phyloP scores from a whole-genome alignment of 805 yeast genomes.

The Pichia deserticola region DNA sequence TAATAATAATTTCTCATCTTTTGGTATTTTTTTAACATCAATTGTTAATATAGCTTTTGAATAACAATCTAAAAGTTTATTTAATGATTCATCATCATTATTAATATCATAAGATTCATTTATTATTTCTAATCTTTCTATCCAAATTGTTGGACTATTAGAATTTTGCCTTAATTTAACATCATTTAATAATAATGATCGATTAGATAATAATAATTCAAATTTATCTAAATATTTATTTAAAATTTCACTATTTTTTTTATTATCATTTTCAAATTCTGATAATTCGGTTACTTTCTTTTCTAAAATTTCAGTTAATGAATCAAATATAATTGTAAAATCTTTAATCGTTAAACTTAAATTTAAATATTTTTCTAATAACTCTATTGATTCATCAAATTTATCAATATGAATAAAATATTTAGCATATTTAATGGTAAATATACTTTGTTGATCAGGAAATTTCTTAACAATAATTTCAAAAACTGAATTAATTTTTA shows the following conservation, averaged over 20 bases:
- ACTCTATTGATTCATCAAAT: slow-evolving; percentile 32
- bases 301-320: slow-evolving; percentile 56
- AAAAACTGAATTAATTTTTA: slow-evolving; percentile 20
- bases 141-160: slow-evolving; percentile 63
- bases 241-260: slow-evolving; percentile 8
- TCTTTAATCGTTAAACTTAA: slow-evolving; percentile 47
- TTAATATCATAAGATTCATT: slow-evolving; percentile 25
- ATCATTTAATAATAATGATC: slow-evolving; percentile 58
- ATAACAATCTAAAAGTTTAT: slow-evolving; percentile 47
- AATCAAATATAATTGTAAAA: slow-evolving; percentile 57
- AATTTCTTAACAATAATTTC: slow-evolving; percentile 33
- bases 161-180: slow-evolving; percentile 55
- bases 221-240: slow-evolving; percentile 38
- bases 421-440: slow-evolving; percentile 41
- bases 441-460: slow-evolving; percentile 52
- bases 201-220: slow-evolving; percentile 47
- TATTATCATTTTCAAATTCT: background rate
- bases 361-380: slow-evolving; percentile 42
- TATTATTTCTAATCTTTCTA: slow-evolving; percentile 46
- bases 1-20: slow-evolving; percentile 30
- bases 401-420: slow-evolving; percentile 37
- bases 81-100: slow-evolving; percentile 10
- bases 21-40: slow-evolving; percentile 46
- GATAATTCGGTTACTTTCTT: slow-evolving; percentile 19
- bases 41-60: slow-evolving; percentile 60